Conservation (phyloP, 78 protist species). For the Dictyostelium firmibasis region DNA sequence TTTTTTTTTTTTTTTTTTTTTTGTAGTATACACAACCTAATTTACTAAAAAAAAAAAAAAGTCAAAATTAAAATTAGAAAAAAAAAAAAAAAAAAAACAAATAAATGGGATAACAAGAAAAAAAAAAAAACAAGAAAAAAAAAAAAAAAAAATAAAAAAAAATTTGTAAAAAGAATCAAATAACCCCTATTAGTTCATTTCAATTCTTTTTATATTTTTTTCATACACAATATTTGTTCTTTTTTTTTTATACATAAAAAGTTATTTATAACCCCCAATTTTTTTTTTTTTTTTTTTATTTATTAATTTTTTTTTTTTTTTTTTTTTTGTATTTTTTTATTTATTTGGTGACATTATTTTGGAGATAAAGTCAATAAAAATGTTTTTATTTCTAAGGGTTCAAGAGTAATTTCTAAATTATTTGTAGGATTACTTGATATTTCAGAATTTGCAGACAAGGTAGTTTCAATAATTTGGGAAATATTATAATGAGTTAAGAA, state of each 20-base stretch:
- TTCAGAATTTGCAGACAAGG: conserved; percentile 22
- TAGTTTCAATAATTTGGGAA: conserved; percentile 5
- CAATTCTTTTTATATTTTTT: no score
- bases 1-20: not conserved
- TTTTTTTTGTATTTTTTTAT: no score
- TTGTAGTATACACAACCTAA: not conserved
- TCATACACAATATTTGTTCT: no score
- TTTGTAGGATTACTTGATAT: not conserved
- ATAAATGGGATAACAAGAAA: not conserved
- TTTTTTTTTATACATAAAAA: no score
- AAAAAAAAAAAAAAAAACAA: not conserved
- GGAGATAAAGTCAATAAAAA: not conserved
- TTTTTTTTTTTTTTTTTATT: not conserved
- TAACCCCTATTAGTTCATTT: no score
- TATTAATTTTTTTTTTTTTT: not conserved
- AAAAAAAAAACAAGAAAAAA: not conserved
- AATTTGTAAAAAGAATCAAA: no score
- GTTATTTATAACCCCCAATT: no score
- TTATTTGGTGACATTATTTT: not conserved
- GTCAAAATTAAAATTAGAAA: no score
- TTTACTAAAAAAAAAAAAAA: not conserved
- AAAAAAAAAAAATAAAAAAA: not conserved
- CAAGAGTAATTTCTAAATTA: not conserved
- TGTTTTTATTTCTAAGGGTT: conserved; percentile 65
- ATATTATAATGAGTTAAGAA: not conserved